These are phyloP conservation scores for Helotiales sp. DNA, from an alignment of 2,329 filamentous ascomycete genomes.

Conservation along the genomic window DNA sequence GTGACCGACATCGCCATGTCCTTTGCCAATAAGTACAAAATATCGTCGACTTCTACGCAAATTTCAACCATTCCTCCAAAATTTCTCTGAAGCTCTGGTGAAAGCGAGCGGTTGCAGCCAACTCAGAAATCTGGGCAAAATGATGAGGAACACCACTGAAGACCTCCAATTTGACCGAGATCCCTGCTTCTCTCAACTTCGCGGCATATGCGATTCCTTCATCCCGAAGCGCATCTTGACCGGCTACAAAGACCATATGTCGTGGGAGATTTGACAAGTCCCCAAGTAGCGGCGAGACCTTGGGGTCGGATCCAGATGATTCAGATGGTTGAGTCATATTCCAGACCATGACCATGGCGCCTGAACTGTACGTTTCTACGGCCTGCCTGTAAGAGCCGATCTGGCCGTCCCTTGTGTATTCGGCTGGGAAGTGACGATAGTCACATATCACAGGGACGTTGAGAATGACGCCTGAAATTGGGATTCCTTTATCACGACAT, in stretches of 20 bases:
- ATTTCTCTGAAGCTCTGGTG: neutral
- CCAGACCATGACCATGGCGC: conserved; percentile 3
- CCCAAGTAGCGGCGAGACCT: neutral
- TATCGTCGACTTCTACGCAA: neutral
- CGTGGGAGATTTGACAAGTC: neutral
- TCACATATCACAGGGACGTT: conserved; percentile 3
- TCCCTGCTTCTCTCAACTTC: neutral
- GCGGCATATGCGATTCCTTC: conserved; percentile 12
- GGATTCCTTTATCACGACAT: neutral
- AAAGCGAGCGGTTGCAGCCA: neutral
- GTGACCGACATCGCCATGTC: too few species aligned
- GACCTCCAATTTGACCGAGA: neutral
- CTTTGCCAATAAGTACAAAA: too few species aligned
- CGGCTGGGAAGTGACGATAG: neutral
- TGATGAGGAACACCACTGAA: neutral
- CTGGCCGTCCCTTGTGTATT: neutral
- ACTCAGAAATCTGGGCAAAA: neutral
- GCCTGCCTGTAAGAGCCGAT: neutral
- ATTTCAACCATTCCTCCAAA: neutral
- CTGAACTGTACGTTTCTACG: neutral
- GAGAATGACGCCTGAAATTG: neutral
- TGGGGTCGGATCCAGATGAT: neutral
- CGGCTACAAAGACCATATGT: neutral
- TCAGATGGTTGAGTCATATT: neutral
- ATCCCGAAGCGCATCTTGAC: conserved; percentile 14